Conservation (phyloP, 2,329 filamentous ascomycete species). For the Rhinocladiella mackenziei region DNA sequence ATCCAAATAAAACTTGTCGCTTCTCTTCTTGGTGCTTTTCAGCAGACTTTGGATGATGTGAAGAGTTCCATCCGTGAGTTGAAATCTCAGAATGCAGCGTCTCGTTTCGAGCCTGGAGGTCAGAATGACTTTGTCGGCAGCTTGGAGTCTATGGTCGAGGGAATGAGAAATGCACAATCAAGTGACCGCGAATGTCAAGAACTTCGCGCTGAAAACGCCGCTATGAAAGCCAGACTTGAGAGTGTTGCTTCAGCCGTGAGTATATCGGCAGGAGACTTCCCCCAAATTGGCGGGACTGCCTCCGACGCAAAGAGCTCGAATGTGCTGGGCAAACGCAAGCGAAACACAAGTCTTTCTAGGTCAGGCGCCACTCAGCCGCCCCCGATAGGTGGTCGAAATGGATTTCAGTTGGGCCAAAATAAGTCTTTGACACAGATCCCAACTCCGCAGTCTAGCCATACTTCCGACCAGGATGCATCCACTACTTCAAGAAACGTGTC, state of each 20-base stretch:
- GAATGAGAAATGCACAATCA: conserved; percentile 14
- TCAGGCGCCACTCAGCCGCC: neutral
- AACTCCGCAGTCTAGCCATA: conserved; percentile 14
- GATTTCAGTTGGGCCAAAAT: neutral
- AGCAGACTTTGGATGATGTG: conserved; percentile 18
- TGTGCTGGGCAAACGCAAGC: conserved; percentile 25
- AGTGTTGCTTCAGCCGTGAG: conserved; percentile 18
- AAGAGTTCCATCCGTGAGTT: conserved; percentile 18
- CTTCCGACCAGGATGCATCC: conserved; percentile 3
- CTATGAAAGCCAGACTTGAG: conserved; percentile 22
- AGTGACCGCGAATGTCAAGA: conserved; percentile 14
- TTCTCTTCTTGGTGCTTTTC: conserved; percentile 19
- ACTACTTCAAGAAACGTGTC: conserved; percentile 3
- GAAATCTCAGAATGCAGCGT: conserved; percentile 3
- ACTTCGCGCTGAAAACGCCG: conserved; percentile 25
- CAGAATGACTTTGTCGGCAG: conserved; percentile 4
- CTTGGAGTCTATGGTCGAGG: conserved; percentile 10
- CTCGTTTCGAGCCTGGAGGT: neutral
- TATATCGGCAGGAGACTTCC: neutral
- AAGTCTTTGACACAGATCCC: conserved; percentile 11
- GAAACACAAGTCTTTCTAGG: conserved; percentile 4
- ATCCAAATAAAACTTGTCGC: conserved; percentile 18
- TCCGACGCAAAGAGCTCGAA: neutral
- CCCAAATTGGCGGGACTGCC: neutral
- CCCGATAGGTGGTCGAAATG: no score